Evolutionary conservation across 495 filamentous ascomycete species (phyloP), one percentile per base, ranked within the genome.

Genomic region (Glarea lozoyensis): DNA sequence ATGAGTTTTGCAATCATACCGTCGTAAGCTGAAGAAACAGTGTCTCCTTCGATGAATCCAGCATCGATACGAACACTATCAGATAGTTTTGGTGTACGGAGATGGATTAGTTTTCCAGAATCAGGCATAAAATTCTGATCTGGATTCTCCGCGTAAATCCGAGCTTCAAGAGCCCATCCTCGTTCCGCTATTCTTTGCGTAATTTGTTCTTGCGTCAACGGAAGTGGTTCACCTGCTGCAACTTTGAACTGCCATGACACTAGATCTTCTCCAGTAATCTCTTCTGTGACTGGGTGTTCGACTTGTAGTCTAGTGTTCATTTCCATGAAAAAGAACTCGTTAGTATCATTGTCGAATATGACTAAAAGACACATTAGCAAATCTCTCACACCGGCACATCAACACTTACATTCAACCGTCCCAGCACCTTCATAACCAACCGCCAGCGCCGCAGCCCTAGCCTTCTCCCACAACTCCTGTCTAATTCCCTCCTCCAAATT

Each of bases 1-100:
- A 99, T 97, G 42, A 99, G 71, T 60, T 99, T 99, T 31, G 93
- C 83, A 48, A 99, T 96, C 92, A 99, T 97, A 4, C 92, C 90
- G 52, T 99, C 92, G 61, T 97, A 99, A 40, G 92, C 81, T n/a
- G 88, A 83, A 0, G 88, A 93, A 0, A 99, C 81, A 47, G 89
- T 84, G 56, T 97, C 90, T 13, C 93, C 93, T 49, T 84, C 70
- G 10, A 87, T 73, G 55, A 97, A 97, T 0, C 93, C 93, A 6
- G 88, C 84, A 55, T 99, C 92, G 43, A 99, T 87, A 20, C 92
- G 78, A 32, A 95, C 75, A 45, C 82, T 81, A 2, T 83, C 73
- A 10, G 72, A 72, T 1, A 65, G 56, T n/a, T 63, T 60, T 0
- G 93, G 92, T 1, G 79, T 88, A 13, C 75, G 73, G 7, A 97